These are phyloP conservation scores for Ruellia speciosa DNA, from an alignment of 305 asterid species.

Conservation along the genomic window DNA sequence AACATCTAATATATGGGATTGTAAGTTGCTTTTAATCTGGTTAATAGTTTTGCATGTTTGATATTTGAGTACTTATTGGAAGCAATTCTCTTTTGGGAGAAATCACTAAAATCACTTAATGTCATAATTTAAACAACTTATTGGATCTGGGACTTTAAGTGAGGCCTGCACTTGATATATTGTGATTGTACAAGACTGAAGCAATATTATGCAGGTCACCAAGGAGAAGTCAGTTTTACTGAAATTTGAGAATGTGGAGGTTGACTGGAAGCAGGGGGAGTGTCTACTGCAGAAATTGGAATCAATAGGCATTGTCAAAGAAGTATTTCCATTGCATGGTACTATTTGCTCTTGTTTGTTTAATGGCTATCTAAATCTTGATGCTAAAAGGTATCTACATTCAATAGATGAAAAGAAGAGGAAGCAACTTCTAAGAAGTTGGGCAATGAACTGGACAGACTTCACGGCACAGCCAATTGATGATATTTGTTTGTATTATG, in stretches of 20 bases:
- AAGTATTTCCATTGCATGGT: slow-evolving; percentile 91
- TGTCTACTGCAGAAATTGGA: slow-evolving; percentile 53
- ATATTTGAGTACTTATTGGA: too few species aligned
- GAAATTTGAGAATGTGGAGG: slow-evolving; percentile 34
- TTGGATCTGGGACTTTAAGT: neutral
- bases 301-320: slow-evolving; percentile 54
- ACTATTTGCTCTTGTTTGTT: slow-evolving; percentile 19
- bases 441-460: slow-evolving; percentile 96
- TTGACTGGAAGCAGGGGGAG: slow-evolving; percentile 62
- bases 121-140: too few species aligned
- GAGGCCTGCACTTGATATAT: neutral
- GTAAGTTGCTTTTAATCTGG: slow-evolving; percentile 36
- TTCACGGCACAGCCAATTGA: slow-evolving; percentile 83
- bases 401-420: slow-evolving; percentile 60
- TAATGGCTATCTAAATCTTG: slow-evolving; percentile 14
- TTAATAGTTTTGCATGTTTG: neutral
- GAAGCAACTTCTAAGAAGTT: slow-evolving; percentile 72
- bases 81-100: neutral
- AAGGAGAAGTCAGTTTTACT: slow-evolving; percentile 31
- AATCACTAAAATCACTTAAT: neutral
- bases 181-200: slow-evolving; percentile 11
- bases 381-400: slow-evolving; percentile 5
- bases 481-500: slow-evolving; percentile 76
- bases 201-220: slow-evolving; percentile 48
- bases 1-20: slow-evolving; percentile 54